Conservation (phyloP, 1,284 basidiomycete genomes). For the Sanghuangporus baumii region DNA sequence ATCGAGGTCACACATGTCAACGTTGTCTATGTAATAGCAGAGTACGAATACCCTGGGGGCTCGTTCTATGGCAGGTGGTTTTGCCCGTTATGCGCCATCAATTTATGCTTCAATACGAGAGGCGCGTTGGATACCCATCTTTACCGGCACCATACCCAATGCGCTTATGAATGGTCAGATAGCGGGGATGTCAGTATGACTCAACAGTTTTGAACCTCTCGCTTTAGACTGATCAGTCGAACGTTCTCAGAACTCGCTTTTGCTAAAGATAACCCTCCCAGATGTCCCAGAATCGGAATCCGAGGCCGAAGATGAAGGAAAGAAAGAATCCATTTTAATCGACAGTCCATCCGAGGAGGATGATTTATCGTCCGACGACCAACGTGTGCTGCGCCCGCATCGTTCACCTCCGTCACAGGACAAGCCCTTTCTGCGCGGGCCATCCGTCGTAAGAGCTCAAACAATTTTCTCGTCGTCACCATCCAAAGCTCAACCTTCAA, state of each 20-base stretch:
- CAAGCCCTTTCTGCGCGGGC: constrained; percentile 15
- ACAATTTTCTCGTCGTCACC: constrained; percentile 1
- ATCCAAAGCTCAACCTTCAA: not conserved
- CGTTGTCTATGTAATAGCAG: not conserved
- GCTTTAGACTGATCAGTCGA: not conserved
- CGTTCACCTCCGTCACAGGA: not conserved
- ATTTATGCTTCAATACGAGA: constrained; percentile 41
- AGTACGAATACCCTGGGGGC: not conserved
- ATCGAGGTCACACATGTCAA: not conserved
- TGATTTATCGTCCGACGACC: not conserved
- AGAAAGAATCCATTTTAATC: not conserved
- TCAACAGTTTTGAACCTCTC: not conserved
- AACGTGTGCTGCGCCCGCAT: not conserved
- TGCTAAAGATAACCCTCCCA: constrained; percentile 8
- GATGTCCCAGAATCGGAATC: constrained; percentile 10
- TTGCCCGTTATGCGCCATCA: constrained; percentile 58
- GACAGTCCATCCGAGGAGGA: not conserved
- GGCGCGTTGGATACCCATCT: constrained; percentile 51
- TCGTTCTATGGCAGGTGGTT: constrained; percentile 30
- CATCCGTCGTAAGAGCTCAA: constrained; percentile 6
- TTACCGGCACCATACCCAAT: constrained; percentile 45
- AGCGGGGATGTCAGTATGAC: constrained; percentile 17
- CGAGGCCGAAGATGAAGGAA: not conserved
- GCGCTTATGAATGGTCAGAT: constrained; percentile 39
- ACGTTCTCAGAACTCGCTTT: constrained; percentile 26